These are phyloP conservation scores for Neurospora sp. DNA, from an alignment of 495 filamentous ascomycete genomes.

Conservation along the genomic window DNA sequence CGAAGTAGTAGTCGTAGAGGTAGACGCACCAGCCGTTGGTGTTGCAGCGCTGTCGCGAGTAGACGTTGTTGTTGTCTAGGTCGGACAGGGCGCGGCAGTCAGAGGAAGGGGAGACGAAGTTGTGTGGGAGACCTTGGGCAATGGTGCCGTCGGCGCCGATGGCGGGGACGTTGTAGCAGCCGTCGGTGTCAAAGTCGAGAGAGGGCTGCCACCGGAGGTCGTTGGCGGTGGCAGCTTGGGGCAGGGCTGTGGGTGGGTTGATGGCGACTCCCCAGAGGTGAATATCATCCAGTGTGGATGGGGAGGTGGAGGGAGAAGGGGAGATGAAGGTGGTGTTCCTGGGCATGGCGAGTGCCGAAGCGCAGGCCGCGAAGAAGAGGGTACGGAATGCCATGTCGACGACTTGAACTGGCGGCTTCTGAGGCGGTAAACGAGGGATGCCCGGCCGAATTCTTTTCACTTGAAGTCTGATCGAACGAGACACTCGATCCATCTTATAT, in stretches of 20 bases:
- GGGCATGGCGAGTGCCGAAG: neutral
- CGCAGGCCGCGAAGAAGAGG: neutral
- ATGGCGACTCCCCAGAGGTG: conserved; percentile 1
- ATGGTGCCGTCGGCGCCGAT: conserved; percentile 29
- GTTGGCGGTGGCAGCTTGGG: conserved; percentile 28
- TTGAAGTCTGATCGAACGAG: neutral
- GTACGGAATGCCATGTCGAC: neutral
- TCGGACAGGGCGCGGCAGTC: conserved; percentile 32
- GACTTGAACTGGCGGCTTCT: neutral
- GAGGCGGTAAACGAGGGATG: neutral
- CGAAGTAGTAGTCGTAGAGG: conserved; percentile 40
- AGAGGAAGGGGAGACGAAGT: conserved; percentile 19
- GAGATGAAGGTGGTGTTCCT: neutral
- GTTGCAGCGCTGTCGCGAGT: conserved; percentile 35
- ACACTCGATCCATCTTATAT: neutral
- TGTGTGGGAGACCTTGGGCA: conserved; percentile 25
- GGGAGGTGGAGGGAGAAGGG: neutral
- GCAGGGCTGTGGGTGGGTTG: conserved; percentile 25
- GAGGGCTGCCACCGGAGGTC: conserved; percentile 35
- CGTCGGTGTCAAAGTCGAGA: conserved; percentile 37
- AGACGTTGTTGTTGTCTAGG: conserved; percentile 37
- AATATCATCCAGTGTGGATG: neutral
- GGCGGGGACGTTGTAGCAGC: conserved; percentile 39
- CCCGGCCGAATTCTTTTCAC: neutral
- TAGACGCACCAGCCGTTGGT: conserved; percentile 32